A percentile compares a stretch with the other conserved stretches of the same genome.
Evolutionary conservation across 2,329 filamentous ascomycete species (phyloP).

Genomic region (Hypoxylon sp.): DNA sequence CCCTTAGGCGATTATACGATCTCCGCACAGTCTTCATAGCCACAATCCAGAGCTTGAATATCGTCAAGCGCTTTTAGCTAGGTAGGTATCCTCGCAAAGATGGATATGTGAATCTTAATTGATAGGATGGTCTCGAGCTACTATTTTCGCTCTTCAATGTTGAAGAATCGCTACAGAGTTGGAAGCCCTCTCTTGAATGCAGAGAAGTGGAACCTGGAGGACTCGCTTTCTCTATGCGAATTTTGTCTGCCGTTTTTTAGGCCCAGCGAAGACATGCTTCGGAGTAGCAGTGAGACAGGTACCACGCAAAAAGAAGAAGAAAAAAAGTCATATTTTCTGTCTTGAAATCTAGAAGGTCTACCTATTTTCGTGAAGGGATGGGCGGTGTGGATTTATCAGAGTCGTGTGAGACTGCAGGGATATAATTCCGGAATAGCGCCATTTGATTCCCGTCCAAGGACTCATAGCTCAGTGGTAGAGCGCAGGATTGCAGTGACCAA

Average conservation of each 20-base stretch:
- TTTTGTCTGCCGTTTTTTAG: background rate
- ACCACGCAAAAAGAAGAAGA: background rate
- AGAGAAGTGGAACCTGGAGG: background rate
- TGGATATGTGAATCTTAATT: background rate
- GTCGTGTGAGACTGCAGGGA: background rate
- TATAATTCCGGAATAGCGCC: background rate
- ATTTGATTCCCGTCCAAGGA: background rate
- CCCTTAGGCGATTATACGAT: too few relatives aligned
- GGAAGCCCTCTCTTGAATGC: background rate
- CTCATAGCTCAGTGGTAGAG: conserved; percentile 16
- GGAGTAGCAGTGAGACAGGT: background rate
- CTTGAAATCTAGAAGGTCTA: background rate
- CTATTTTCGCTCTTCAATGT: background rate
- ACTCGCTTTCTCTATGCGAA: background rate
- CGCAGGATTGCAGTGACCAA: conserved; percentile 10
- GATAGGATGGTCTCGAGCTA: background rate
- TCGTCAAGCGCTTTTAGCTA: too few relatives aligned
- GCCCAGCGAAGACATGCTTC: background rate
- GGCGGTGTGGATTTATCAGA: background rate
- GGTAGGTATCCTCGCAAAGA: too few relatives aligned
- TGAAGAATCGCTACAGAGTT: background rate
- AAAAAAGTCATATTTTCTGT: background rate
- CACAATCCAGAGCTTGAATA: too few relatives aligned
- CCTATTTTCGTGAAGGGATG: background rate
- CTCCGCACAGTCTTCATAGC: too few relatives aligned